A percentile compares a stretch with the other conserved stretches of the same genome.
Evolutionary conservation across 352 stramenopile genomes (phyloP).

Genomic region (Pythium rhizo-oryzae): DNA sequence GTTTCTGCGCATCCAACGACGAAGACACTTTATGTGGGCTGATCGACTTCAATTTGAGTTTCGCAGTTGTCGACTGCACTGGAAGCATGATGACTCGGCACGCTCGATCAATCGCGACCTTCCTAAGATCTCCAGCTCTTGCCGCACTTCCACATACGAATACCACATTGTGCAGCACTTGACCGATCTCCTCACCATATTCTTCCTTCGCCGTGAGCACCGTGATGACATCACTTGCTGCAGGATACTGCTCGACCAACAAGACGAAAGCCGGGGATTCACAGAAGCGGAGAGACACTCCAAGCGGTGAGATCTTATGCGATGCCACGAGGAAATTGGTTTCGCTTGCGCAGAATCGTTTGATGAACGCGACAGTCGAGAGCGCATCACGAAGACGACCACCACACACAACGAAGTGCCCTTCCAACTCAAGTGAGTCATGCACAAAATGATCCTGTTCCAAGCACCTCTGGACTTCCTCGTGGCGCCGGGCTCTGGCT

Average conservation of each 20-base stretch:
- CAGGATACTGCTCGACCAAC: constrained; percentile 26
- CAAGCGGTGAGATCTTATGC: background rate
- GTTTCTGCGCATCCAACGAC: constrained; percentile 4
- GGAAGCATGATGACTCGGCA: constrained; percentile 28
- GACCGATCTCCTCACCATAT: constrained; percentile 19
- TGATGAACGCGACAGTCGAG: constrained; percentile 25
- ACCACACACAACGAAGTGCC: constrained; percentile 33
- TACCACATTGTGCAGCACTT: constrained; percentile 24
- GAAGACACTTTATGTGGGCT: background rate
- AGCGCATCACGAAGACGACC: constrained; percentile 24
- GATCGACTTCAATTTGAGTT: constrained; percentile 21
- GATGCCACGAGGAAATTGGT: background rate
- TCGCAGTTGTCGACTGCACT: constrained; percentile 1
- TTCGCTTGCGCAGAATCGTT: constrained; percentile 15
- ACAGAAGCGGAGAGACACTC: background rate
- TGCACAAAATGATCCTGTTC: constrained; percentile 22
- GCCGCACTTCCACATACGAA: constrained; percentile 29
- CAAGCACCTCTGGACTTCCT: constrained; percentile 10
- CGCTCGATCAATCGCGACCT: constrained; percentile 23
- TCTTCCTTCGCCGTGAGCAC: constrained; percentile 23
- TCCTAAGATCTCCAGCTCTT: constrained; percentile 22
- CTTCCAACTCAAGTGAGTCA: constrained; percentile 6
- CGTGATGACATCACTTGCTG: constrained; percentile 20
- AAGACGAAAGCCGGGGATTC: constrained; percentile 24
- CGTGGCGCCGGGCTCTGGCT: background rate